phyloP scores from a whole-genome alignment of 805 yeast species.

The Pichia insulana region DNA sequence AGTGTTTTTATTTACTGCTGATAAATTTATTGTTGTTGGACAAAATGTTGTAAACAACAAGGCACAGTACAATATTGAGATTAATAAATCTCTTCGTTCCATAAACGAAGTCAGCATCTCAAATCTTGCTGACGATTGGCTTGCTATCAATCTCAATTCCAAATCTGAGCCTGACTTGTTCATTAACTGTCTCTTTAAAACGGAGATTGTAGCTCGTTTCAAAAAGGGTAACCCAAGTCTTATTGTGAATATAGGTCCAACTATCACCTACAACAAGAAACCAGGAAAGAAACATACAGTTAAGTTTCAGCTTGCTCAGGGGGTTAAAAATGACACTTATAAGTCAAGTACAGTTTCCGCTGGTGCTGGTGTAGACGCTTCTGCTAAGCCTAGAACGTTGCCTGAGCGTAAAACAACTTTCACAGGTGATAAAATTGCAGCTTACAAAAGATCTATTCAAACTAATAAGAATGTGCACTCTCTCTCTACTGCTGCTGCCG shows the following conservation, averaged over 20 bases:
- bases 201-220: constrained; percentile 75
- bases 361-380: constrained; percentile 68
- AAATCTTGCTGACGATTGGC: constrained; percentile 84
- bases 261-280: constrained; percentile 80
- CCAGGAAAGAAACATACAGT: constrained; percentile 73
- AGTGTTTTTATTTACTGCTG: constrained; percentile 58
- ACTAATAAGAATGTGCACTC: neutral
- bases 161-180: constrained; percentile 67
- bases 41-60: constrained; percentile 57
- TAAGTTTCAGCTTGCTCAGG: constrained; percentile 52
- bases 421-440: constrained; percentile 20
- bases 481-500: constrained; percentile 31
- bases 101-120: constrained; percentile 64
- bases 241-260: constrained; percentile 56
- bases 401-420: constrained; percentile 49
- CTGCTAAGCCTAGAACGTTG: constrained; percentile 58
- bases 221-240: constrained; percentile 52
- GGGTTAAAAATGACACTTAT: constrained; percentile 66
- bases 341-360: constrained; percentile 85
- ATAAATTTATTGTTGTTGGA: constrained; percentile 58
- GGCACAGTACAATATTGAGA: constrained; percentile 52
- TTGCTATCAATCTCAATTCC: constrained; percentile 55
- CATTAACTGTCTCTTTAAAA: constrained; percentile 75
- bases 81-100: constrained; percentile 46
- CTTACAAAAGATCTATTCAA: constrained; percentile 19